Evolutionary conservation across 345 rosid species (phyloP), one percentile per base, ranked within the genome.

Genomic region (Dipteronia sinensis): DNA sequence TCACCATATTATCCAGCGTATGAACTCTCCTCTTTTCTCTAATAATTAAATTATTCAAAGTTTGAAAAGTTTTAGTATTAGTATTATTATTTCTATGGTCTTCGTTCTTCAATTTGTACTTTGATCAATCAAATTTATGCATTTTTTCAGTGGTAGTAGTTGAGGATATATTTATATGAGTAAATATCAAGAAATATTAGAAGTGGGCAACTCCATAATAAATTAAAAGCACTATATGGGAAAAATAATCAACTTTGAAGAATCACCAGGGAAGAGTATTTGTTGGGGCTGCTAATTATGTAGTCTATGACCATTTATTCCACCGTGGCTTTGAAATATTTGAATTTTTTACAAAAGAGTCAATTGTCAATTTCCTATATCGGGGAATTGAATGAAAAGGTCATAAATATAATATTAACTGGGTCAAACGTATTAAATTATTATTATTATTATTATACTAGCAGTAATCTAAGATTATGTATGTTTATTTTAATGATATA

Each of bases 1-100:
- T 56, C 98, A 3, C 98, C 98, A 19, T 91, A 88, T 62, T 93
- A 95, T 69, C 88, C 98, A 4, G 97, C 86, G 98, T 94, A 92
- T 10, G 87, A 27, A 56, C 44, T 42, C 44, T 42, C 29, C 15
- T 10, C 13, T 25, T 55, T 22, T n/a, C 13, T 3, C 4, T 65
- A 9, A 7, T 42, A 4, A 34, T 34, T 34, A 34, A 34, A 34
- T 34, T 34, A 12, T 46, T 69, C 19, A 8, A 47, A 44, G 56
- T 69, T 69, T 46, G 72, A 69, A 46, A 10, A 22, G 16, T 8
- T n/a, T 0, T 23, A 7, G 19, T 2, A 34, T 34, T 34, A 34
- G 1, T 11, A 8, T 10, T 3, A 12, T 3, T 68, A 2, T 10
- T 1, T 13, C 15, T 40, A 6, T 8, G 11, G 55, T 42, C 53